A percentile compares a stretch with the other conserved stretches of the same genome.
These are phyloP conservation scores for Claviceps digitariae DNA, from an alignment of 2,329 filamentous ascomycete genomes.

Conservation along the genomic window DNA sequence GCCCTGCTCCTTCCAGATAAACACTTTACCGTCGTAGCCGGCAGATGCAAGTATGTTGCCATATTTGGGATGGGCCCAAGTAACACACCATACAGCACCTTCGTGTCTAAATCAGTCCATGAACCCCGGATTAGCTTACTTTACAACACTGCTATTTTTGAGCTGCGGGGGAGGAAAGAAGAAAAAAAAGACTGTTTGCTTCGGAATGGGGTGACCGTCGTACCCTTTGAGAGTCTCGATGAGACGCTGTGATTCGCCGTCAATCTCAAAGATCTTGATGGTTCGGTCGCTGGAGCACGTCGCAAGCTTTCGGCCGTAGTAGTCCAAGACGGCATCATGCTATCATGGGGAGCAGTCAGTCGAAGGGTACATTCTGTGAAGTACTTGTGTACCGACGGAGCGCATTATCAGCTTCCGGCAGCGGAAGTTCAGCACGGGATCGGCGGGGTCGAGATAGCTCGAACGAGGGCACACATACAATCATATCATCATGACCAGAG, in stretches of 20 bases:
- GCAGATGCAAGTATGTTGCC: constrained; percentile 94
- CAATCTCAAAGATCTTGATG: constrained; percentile 98
- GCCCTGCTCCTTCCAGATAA: constrained; percentile 89
- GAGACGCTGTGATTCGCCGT: constrained; percentile 79
- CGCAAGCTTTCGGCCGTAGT: constrained; percentile 90
- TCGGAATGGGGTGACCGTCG: constrained; percentile 17
- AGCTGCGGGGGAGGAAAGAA: background rate
- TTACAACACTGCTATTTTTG: background rate
- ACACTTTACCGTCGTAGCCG: constrained; percentile 93
- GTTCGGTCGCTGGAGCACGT: constrained; percentile 97
- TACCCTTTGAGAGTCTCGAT: constrained; percentile 91
- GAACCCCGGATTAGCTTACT: constrained; percentile 7
- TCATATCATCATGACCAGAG: constrained; percentile 87
- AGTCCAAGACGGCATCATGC: constrained; percentile 98
- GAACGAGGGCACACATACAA: constrained; percentile 51
- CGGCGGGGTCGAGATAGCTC: too few species aligned
- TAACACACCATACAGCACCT: constrained; percentile 93
- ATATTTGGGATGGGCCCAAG: constrained; percentile 97
- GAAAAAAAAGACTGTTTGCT: too few species aligned
- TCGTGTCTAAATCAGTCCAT: constrained; percentile 55
- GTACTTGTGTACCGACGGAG: background rate
- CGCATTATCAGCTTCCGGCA: background rate
- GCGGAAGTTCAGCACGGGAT: background rate
- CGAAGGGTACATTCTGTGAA: background rate
- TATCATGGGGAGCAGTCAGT: constrained; percentile 20